These are phyloP conservation scores for Cytospora piceae DNA, from an alignment of 2,329 filamentous ascomycete genomes.

Conservation along the genomic window DNA sequence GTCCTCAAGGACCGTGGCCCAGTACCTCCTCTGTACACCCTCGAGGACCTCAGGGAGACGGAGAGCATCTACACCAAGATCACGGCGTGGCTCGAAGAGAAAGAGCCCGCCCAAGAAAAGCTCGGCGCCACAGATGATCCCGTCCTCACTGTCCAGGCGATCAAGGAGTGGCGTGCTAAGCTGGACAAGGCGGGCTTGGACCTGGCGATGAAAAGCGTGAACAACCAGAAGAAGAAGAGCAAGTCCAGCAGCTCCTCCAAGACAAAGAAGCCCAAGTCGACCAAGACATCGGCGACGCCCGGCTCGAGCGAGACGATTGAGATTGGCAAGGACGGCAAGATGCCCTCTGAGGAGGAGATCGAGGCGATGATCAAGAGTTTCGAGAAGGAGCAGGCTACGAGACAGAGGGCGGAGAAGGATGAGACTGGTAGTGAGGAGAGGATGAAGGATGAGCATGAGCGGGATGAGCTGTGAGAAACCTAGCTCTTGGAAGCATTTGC, in stretches of 20 bases:
- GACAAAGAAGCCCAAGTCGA: conserved; percentile 50
- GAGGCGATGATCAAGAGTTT: conserved; percentile 57
- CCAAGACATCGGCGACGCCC: conserved; percentile 38
- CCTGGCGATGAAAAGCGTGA: conserved; percentile 70
- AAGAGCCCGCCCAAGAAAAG: conserved; percentile 70
- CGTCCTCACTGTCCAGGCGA: conserved; percentile 71
- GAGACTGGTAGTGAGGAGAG: conserved; percentile 33
- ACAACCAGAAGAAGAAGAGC: conserved; percentile 52
- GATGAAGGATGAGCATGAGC: conserved; percentile 36
- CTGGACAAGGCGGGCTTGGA: conserved; percentile 73
- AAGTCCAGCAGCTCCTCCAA: conserved; percentile 45
- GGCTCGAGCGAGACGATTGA: conserved; percentile 47
- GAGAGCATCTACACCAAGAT: conserved; percentile 65
- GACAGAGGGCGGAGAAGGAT: conserved; percentile 29
- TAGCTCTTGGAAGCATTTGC: conserved; percentile 18
- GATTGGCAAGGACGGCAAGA: conserved; percentile 46
- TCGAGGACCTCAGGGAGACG: conserved; percentile 71
- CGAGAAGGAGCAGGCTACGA: conserved; percentile 38
- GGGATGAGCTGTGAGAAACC: conserved; percentile 39
- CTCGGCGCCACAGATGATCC: conserved; percentile 74
- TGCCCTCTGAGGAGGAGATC: conserved; percentile 49
- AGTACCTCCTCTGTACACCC: conserved; percentile 69
- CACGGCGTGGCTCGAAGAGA: conserved; percentile 74
- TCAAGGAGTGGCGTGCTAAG: conserved; percentile 69
- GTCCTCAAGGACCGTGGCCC: conserved; percentile 52